These are phyloP conservation scores for Neurospora sp. DNA, from an alignment of 2,329 filamentous ascomycete species.

Conservation along the genomic window DNA sequence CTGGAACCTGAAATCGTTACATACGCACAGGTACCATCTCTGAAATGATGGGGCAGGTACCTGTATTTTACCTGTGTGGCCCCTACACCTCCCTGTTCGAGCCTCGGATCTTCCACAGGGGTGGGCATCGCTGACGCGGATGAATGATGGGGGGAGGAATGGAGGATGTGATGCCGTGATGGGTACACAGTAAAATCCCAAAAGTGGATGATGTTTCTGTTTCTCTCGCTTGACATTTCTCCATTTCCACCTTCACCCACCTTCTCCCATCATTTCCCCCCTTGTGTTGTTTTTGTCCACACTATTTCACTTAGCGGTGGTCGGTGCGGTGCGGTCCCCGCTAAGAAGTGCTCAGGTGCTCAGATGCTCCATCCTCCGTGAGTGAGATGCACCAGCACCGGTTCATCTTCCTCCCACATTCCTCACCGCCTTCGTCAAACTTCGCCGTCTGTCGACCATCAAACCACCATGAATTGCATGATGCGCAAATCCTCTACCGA, in stretches of 20 bases:
- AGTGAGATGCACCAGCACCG: neutral
- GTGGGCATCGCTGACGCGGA: neutral
- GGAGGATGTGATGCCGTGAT: neutral
- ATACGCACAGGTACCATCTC: neutral
- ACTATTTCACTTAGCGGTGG: neutral
- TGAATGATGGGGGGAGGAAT: neutral
- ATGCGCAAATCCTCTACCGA: neutral
- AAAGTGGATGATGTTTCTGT: neutral
- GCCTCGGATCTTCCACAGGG: neutral
- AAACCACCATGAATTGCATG: neutral
- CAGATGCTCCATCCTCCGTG: neutral
- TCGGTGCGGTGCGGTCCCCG: neutral
- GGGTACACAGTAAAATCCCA: neutral
- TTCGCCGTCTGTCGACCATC: neutral
- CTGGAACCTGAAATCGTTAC: neutral
- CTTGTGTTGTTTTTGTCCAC: neutral
- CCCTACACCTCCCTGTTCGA: neutral
- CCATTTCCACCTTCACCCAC: neutral
- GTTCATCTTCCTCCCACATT: neutral
- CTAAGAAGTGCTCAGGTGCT: neutral
- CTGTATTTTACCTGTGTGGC: neutral
- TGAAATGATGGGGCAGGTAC: neutral
- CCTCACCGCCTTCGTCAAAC: neutral
- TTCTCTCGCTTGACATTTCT: neutral
- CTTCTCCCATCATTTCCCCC: neutral